phyloP scores from a whole-genome alignment of 352 stramenopile genomes.

The Thraustochytrium sp. region DNA sequence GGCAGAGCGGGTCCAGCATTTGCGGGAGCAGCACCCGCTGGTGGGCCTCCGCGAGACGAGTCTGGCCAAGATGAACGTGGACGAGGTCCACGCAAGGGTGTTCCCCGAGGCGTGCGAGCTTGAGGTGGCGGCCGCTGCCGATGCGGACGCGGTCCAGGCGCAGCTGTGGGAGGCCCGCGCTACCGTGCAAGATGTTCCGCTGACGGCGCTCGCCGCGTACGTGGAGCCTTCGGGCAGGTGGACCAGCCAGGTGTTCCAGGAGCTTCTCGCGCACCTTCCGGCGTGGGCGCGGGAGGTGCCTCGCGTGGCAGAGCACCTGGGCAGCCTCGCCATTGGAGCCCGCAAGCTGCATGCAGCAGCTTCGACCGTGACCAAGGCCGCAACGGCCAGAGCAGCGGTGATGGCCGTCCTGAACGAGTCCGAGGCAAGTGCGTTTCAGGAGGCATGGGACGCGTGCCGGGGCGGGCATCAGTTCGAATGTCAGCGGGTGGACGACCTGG shows the following conservation, averaged over 20 bases:
- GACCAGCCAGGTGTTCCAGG: not conserved
- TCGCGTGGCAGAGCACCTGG: conserved; percentile 2
- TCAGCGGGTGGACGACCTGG: conserved; percentile 9
- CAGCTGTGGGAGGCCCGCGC: not conserved
- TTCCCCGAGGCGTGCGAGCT: conserved; percentile 23
- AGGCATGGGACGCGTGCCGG: conserved; percentile 9
- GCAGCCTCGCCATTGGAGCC: not conserved
- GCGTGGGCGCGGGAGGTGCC: conserved; percentile 9
- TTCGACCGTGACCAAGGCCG: not conserved
- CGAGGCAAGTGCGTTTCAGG: not conserved
- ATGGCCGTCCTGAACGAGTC: not conserved
- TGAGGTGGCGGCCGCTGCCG: not conserved
- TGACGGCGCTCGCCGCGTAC: conserved; percentile 12
- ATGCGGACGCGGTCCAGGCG: not conserved
- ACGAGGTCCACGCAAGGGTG: not conserved
- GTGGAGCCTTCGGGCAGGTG: not conserved
- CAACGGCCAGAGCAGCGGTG: not conserved
- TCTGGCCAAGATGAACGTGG: too few species aligned
- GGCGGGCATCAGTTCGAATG: conserved; percentile 35
- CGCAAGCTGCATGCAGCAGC: not conserved
- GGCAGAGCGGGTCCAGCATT: not conserved
- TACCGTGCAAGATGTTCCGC: not conserved
- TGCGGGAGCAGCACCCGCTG: not conserved
- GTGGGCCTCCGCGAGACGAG: conserved; percentile 9
- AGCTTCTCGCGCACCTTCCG: not conserved